Evolutionary conservation across 768 basidiomycete species (phyloP), one percentile per base, ranked within the genome.

Genomic region (Mycena latifolia): DNA sequence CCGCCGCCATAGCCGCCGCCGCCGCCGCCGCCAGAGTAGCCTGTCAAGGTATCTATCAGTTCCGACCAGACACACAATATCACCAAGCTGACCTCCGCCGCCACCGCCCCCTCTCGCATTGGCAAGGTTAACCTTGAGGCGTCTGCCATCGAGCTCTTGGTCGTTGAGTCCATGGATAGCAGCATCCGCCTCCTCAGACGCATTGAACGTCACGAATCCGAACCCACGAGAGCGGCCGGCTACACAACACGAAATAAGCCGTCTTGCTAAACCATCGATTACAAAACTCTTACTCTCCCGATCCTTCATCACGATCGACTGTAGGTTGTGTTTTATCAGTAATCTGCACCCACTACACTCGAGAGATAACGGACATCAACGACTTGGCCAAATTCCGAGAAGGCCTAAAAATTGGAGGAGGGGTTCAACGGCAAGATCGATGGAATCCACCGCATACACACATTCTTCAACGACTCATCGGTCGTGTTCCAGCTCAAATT

Each of bases 401-500:
- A 66, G 11, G 65, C 65, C 65, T 66, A 14, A n/a, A n/a, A n/a
- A n/a, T n/a, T n/a, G 37, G 37, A 18, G 25, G 48, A 20, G 20
- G 15, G 11, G 12, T 17, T 65, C 2, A 66, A 18, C 25, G 33
- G 29, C 24, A 24, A 47, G 31, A 54, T 54, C 43, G 54, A 33
- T 29, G 27, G 17, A 28, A 66, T 51, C 35, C 22, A 18, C 15
- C 2, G 29, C 6, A 37, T 25, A 47, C 58, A 18, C 45, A 61
- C 58, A 20, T 45, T 15, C 39, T 43, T 54, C 57, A 65, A 24
- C 35, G 57, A 58, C 0, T 65, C 59, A 55, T 66, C 65, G 59
- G 25, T 43, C 53, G 65, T 66, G 57, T 61, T 66, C 65, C 65
- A 66, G 25, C 65, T 66, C 65, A 66, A 71, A 67, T 74, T 72